These are phyloP conservation scores for Carpinus viminea DNA, from an alignment of 306 rosid genomes.

Conservation along the genomic window DNA sequence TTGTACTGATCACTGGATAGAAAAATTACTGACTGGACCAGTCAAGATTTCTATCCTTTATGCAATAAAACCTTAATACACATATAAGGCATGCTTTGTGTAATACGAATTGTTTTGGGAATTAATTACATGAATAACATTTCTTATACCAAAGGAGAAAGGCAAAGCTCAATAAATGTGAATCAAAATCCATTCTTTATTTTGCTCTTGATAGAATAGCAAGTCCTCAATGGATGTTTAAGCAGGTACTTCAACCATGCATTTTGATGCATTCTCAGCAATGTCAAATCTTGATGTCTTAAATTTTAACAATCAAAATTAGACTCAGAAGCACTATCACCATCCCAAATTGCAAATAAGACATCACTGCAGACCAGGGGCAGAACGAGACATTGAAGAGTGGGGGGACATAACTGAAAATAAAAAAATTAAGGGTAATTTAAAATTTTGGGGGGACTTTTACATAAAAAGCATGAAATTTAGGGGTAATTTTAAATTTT, in stretches of 20 bases:
- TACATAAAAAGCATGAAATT: no score
- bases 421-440: no score
- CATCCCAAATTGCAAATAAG: neutral
- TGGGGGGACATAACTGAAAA: no score
- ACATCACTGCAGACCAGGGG: neutral
- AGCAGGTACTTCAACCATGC: neutral
- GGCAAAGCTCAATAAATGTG: neutral
- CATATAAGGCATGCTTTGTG: neutral
- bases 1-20: constrained; percentile 2
- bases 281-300: neutral
- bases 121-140: neutral
- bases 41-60: neutral
- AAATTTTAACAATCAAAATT: neutral
- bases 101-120: neutral
- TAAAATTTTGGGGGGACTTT: no score
- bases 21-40: neutral
- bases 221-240: neutral
- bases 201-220: neutral
- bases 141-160: neutral
- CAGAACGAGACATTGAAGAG: no score
- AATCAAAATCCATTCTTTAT: neutral
- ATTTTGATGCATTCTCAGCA: neutral
- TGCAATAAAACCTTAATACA: neutral
- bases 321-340: neutral
- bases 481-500: no score